These are phyloP conservation scores for Camptophora hylomeconis DNA, from an alignment of 2,329 filamentous ascomycete species.

Conservation along the genomic window DNA sequence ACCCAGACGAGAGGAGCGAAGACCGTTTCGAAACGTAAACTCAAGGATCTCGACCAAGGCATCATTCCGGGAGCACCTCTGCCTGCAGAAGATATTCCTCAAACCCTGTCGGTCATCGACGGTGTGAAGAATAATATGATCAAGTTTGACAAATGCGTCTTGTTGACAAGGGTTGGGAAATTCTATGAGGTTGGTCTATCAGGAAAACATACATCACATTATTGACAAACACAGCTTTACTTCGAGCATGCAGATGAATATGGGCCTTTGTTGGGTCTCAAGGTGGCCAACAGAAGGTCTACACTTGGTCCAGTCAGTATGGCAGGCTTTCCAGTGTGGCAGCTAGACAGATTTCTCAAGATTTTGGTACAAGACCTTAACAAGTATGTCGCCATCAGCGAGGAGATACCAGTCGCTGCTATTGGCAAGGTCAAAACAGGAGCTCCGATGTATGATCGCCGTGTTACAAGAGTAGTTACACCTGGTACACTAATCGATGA, in stretches of 20 bases:
- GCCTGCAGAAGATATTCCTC: constrained; percentile 46
- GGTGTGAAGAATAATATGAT: constrained; percentile 81
- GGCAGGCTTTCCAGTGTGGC: constrained; percentile 89
- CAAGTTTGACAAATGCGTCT: constrained; percentile 78
- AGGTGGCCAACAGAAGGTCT: constrained; percentile 65
- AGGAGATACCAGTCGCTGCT: constrained; percentile 55
- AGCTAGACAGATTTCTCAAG: constrained; percentile 86
- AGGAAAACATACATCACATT: background rate
- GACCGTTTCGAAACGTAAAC: constrained; percentile 18
- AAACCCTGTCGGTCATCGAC: too few species aligned
- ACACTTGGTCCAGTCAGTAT: constrained; percentile 61
- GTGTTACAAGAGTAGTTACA: constrained; percentile 76
- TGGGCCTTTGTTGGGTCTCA: constrained; percentile 74
- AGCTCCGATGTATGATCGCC: constrained; percentile 71
- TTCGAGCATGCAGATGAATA: constrained; percentile 89
- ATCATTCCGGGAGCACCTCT: constrained; percentile 31
- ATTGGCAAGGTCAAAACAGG: constrained; percentile 64
- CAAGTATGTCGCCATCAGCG: constrained; percentile 83
- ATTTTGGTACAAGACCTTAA: constrained; percentile 81
- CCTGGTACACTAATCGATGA: constrained; percentile 95
- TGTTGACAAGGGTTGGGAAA: constrained; percentile 82
- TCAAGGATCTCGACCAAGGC: constrained; percentile 45
- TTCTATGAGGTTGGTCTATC: constrained; percentile 62
- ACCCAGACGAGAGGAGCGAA: constrained; percentile 13
- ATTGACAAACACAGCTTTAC: constrained; percentile 47